These are phyloP conservation scores for Aspergillus indologenus DNA, from an alignment of 495 filamentous ascomycete genomes.

Conservation along the genomic window DNA sequence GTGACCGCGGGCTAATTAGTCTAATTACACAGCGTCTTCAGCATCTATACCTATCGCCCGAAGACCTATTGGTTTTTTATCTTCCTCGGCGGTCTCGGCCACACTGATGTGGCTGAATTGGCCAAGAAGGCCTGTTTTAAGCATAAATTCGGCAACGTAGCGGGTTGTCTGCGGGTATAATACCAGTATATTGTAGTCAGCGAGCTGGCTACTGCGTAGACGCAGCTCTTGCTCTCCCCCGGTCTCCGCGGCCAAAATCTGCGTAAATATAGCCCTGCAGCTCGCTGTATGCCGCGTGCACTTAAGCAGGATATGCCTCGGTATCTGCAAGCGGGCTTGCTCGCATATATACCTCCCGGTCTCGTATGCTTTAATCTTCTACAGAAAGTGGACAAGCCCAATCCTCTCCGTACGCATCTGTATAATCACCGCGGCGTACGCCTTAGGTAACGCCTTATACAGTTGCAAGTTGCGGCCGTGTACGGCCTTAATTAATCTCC, in stretches of 20 bases:
- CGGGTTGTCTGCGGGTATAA: not conserved
- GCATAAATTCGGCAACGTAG: constrained; percentile 1
- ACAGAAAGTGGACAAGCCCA: constrained; percentile 24
- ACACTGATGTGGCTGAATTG: not conserved
- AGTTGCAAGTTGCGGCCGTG: constrained; percentile 7
- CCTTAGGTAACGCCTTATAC: constrained; percentile 12
- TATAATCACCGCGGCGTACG: constrained; percentile 25
- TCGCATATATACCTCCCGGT: constrained; percentile 22
- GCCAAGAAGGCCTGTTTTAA: not conserved
- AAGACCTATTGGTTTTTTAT: too few relatives aligned
- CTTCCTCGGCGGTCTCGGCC: too few relatives aligned
- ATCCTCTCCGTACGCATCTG: constrained; percentile 29
- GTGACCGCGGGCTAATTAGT: too few relatives aligned
- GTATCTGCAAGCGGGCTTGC: constrained; percentile 18
- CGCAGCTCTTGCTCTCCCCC: too few relatives aligned
- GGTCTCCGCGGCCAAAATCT: too few relatives aligned
- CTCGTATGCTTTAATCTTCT: constrained; percentile 22
- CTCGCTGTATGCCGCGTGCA: constrained; percentile 3
- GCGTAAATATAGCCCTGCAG: too few relatives aligned
- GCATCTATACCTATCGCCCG: too few relatives aligned
- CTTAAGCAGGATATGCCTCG: constrained; percentile 24
- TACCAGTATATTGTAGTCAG: not conserved
- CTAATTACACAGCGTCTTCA: too few relatives aligned
- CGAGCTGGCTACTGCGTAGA: not conserved
- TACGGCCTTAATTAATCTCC: constrained; percentile 9